Percentiles rank a stretch among this genome's conserved stretches.
These are phyloP conservation scores for Datisca glomerata DNA, from an alignment of 306 rosid genomes.

Conservation along the genomic window DNA sequence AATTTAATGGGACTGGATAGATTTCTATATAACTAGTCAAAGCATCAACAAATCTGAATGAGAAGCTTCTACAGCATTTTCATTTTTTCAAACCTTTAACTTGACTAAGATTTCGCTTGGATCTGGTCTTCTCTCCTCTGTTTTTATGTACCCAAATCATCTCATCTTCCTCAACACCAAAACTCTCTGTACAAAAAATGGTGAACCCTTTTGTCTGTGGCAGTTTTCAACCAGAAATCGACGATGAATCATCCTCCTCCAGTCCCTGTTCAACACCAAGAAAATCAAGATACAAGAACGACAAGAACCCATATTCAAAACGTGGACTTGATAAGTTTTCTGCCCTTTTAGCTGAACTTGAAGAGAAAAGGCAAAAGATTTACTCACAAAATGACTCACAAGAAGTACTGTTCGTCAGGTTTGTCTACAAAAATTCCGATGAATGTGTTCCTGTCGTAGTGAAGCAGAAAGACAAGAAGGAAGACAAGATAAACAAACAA, in stretches of 20 bases:
- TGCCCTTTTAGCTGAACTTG: slow-evolving; percentile 68
- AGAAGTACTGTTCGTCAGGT: slow-evolving; percentile 51
- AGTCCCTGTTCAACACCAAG: slow-evolving; percentile 34
- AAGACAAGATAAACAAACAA: slow-evolving; percentile 13
- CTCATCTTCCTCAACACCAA: background rate
- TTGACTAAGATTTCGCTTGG: slow-evolving; percentile 30
- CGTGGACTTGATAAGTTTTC: slow-evolving; percentile 84
- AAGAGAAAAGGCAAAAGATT: slow-evolving; percentile 52
- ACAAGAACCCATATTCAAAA: slow-evolving; percentile 55
- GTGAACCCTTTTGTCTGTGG: slow-evolving; percentile 38
- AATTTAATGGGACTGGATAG: too few relatives aligned
- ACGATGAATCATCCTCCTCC: slow-evolving; percentile 13
- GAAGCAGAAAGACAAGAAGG: slow-evolving; percentile 38
- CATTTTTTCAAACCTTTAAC: slow-evolving; percentile 18
- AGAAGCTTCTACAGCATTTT: slow-evolving; percentile 36
- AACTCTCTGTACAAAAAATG: slow-evolving; percentile 17
- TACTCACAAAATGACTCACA: slow-evolving; percentile 42
- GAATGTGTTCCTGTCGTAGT: slow-evolving; percentile 73
- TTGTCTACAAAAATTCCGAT: slow-evolving; percentile 36
- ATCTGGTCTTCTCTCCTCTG: slow-evolving; percentile 22
- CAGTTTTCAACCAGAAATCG: slow-evolving; percentile 26
- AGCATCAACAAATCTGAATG: too few relatives aligned
- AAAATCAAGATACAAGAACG: slow-evolving; percentile 27
- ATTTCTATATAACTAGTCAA: too few relatives aligned
- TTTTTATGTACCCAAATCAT: slow-evolving; percentile 11